Percentiles rank a stretch among this genome's conserved stretches.
Evolutionary conservation across 495 filamentous ascomycete genomes (phyloP).

Genomic region (Penicillium simplicissimum): DNA sequence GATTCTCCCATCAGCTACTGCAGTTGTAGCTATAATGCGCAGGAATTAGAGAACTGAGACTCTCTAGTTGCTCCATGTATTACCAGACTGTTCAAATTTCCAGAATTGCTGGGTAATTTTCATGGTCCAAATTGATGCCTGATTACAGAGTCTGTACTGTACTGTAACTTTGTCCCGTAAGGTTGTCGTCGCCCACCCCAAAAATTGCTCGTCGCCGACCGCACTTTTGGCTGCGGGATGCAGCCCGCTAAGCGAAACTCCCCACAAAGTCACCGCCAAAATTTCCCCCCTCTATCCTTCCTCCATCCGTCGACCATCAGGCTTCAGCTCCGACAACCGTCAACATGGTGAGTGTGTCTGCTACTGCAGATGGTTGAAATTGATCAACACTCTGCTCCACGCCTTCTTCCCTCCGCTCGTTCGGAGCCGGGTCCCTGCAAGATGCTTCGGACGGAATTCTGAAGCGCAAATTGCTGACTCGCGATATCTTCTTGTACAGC

Average conservation of each 20-base stretch:
- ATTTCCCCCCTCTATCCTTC: conserved; percentile 27
- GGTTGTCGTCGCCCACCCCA: background rate
- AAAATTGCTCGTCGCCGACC: conserved; percentile 37
- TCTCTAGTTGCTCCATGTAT: background rate
- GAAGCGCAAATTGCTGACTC: conserved; percentile 99
- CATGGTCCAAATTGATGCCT: background rate
- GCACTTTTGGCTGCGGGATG: conserved; percentile 39
- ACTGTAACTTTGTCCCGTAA: background rate
- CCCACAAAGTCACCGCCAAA: conserved; percentile 47
- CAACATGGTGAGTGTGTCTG: conserved; percentile 52
- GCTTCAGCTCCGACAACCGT: conserved; percentile 42
- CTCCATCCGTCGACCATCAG: conserved; percentile 30
- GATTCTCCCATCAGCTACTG: too few relatives aligned
- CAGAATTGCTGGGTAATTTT: background rate
- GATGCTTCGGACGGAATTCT: conserved; percentile 87
- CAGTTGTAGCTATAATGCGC: background rate
- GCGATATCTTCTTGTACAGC: conserved; percentile 60
- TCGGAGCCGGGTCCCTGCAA: conserved; percentile 77
- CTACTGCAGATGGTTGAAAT: conserved; percentile 28
- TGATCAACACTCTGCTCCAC: conserved; percentile 13
- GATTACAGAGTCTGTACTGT: conserved; percentile 2
- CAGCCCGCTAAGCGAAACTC: conserved; percentile 50
- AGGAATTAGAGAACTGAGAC: background rate
- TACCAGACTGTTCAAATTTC: background rate
- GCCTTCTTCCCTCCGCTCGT: conserved; percentile 20